Base-by-base conservation (phyloP, 2,329 filamentous ascomycete genomes). In the Fusarium algeriense region DNA sequence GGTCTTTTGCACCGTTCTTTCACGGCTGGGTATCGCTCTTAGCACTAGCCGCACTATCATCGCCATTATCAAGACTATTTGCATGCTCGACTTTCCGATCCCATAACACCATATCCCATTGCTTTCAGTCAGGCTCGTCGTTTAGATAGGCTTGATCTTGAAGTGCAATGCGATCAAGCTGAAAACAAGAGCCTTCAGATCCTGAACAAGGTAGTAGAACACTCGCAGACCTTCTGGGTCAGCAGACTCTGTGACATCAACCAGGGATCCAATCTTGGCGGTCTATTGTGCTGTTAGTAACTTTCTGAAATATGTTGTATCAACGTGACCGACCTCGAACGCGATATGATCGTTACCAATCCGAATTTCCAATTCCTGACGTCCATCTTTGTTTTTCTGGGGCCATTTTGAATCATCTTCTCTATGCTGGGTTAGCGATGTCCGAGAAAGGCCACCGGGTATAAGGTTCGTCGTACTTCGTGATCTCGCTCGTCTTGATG, bases 381-480 rank as follows among this genome's bases (percentile, higher is more conserved):
- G 90, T 38, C 96, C 96, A 77, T 99, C 96, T 84, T 98, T 98
- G 85, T 99, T 99, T 89, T 98, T 99, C 82, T 97, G 94, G 1
- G 96, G 96, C 96, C 96, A 99, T 81, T 98, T 98, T 30, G 91
- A 93, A 81, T 99, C 96, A 79, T 99, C 96, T 90, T 99, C 96
- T 85, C 94, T 97, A 74, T 34, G 35, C 14, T 45, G 37, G 28
- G 62, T 76, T 64, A 76, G 73, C 12, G 23, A 34, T 35, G 54
- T 30, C 53, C 53, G 43, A n/a, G 73, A 17, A 26, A 34, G 28
- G 19, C 28, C 32, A 40, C 19, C 20, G 48, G 46, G 13, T n/a
- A 52, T 23, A 32, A 19, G 20, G 20, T 52, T 44, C 44, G 34
- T 50, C 86, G 59, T 88, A 97, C 94, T 98, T 98, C 86, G 97